Evolutionary conservation across 2,329 filamentous ascomycete genomes (phyloP).

Genomic region (Metarhizium sp.): DNA sequence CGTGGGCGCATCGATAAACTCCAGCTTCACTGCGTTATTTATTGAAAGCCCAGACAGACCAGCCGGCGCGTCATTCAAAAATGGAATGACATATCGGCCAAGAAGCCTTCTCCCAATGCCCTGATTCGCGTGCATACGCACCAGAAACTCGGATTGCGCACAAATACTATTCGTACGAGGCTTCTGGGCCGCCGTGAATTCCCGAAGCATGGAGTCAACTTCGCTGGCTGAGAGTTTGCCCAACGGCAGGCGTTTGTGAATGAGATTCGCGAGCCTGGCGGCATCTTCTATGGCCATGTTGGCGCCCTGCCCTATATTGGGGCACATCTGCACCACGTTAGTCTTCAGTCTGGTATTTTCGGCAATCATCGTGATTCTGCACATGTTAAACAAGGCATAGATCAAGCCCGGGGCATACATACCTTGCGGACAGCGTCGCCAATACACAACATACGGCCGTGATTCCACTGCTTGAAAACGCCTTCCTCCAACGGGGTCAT

Average conservation of each 20-base stretch:
- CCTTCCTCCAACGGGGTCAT: conserved; percentile 23
- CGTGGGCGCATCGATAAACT: background rate
- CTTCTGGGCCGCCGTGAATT: background rate
- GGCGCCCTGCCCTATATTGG: conserved; percentile 12
- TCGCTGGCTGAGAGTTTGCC: background rate
- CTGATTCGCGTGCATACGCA: conserved; percentile 9
- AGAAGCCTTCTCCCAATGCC: conserved; percentile 4
- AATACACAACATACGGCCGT: conserved; percentile 19
- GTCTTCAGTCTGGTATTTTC: no score
- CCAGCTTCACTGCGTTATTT: background rate
- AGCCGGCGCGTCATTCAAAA: conserved; percentile 8
- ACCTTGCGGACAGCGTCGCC: conserved; percentile 24
- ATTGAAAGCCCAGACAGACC: conserved; percentile 4
- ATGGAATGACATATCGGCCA: conserved; percentile 7
- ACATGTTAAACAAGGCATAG: no score
- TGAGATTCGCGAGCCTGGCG: conserved; percentile 8
- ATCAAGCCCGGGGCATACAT: conserved; percentile 8
- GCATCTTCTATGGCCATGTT: conserved; percentile 13
- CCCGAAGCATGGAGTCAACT: background rate
- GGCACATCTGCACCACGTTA: conserved; percentile 8
- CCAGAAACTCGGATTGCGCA: conserved; percentile 8
- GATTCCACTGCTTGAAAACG: conserved; percentile 19
- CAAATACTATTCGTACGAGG: conserved; percentile 3
- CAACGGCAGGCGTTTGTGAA: background rate
- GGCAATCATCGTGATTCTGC: no score